Evolutionary conservation across 129 eudicot genomes (phyloP).

Genomic region (Sambucus nigra): DNA sequence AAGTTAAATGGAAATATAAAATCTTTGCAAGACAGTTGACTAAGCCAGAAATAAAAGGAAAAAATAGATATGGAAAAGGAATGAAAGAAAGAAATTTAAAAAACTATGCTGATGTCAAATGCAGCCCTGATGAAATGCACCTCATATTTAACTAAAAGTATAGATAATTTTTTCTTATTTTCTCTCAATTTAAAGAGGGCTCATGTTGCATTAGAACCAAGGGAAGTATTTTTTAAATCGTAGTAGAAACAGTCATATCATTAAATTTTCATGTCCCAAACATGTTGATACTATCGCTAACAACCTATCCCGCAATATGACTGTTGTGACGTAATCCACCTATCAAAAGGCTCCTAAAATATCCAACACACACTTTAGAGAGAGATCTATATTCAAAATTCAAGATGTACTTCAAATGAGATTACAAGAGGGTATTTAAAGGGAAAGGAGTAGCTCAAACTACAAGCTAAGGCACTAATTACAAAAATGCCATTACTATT

Average conservation of each 20-base stretch:
- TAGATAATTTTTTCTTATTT: background rate
- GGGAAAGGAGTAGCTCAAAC: too few relatives aligned
- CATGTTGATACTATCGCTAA: too few relatives aligned
- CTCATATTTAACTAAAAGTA: background rate
- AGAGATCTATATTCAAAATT: too few relatives aligned
- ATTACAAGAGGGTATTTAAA: too few relatives aligned
- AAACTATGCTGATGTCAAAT: conserved; percentile 1
- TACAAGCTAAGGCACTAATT: too few relatives aligned
- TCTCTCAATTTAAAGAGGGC: background rate
- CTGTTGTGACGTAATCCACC: too few relatives aligned
- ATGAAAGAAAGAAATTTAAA: background rate
- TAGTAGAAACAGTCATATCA: background rate
- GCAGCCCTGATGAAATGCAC: background rate
- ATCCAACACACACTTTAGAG: too few relatives aligned
- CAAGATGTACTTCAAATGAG: too few relatives aligned
- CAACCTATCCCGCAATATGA: too few relatives aligned
- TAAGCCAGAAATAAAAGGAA: background rate
- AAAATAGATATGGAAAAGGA: background rate
- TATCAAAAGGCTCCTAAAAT: too few relatives aligned
- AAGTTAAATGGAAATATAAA: background rate
- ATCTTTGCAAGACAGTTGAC: background rate
- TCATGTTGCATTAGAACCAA: background rate
- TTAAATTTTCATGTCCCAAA: background rate
- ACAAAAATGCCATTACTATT: too few relatives aligned
- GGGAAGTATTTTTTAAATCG: background rate